A percentile compares a stretch with the other conserved stretches of the same genome.
phyloP scores from a whole-genome alignment of 2,329 filamentous ascomycete species.

The Fusarium sp. region DNA sequence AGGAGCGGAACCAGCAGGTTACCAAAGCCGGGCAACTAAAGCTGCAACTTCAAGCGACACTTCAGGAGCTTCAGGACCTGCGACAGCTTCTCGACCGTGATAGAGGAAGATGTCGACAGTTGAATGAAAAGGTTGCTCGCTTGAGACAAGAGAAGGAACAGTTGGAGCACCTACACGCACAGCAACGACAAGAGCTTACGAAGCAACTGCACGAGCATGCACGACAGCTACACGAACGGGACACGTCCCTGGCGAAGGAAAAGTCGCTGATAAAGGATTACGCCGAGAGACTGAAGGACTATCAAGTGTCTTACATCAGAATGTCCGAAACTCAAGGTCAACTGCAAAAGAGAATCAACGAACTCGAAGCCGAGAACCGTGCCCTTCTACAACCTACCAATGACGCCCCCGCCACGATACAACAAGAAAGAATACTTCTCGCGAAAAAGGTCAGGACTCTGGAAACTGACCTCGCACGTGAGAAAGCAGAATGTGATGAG shows the following conservation, averaged over 20 bases:
- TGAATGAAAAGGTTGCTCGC: not conserved
- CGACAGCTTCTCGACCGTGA: not conserved
- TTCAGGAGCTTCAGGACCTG: not conserved
- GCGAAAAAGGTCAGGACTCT: not conserved
- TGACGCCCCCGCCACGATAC: not conserved
- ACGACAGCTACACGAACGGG: not conserved
- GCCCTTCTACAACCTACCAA: not conserved
- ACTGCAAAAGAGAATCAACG: not conserved
- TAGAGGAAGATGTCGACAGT: not conserved
- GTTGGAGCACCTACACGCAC: not conserved
- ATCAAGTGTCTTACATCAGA: not conserved
- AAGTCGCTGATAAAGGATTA: not conserved
- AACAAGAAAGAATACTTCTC: not conserved
- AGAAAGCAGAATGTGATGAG: not conserved
- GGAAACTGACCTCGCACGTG: not conserved
- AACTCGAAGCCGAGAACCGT: not conserved
- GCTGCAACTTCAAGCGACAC: not conserved
- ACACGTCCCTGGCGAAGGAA: not conserved
- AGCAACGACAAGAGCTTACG: not conserved
- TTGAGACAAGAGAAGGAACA: not conserved
- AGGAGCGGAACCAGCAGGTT: not conserved
- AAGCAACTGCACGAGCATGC: too few species aligned
- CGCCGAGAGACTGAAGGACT: not conserved
- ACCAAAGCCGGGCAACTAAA: not conserved
- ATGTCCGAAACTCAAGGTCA: not conserved